Base-by-base conservation (phyloP, 2,329 filamentous ascomycete genomes). In the Ophiostoma ulmi region DNA sequence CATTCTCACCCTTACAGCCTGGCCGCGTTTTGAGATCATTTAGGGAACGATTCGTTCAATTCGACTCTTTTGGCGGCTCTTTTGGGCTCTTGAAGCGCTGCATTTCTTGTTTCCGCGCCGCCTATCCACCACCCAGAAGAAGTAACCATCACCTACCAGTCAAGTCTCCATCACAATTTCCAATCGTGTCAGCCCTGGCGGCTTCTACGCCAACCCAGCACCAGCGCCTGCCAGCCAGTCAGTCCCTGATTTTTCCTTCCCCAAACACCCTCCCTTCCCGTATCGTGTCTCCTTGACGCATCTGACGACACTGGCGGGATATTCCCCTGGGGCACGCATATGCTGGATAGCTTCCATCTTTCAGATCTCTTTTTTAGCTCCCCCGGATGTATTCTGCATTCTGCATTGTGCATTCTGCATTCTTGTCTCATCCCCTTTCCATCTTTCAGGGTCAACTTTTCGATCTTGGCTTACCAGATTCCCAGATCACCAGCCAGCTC, bases 211-310 rank as follows among this genome's bases (percentile, higher is more conserved):
- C 61, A 22, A 35, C 35, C 3, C 61, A 39, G 31, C 35, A 36
- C 58, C 31, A 58, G 52, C 31, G 44, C 44, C 17, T 48, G n/a
- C 58, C 58, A 63, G 35, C 35, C 61, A 38, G 55, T 31, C 55
- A 55, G 58, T 63, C 35, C 61, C 35, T 64, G 61, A 38, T 5
- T 65, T 38, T 65, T 20, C 35, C 36, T 39, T 5, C 5, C 36
- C 35, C 63, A 65, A 39, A 65, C 63, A 65, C 63, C 35, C 36
- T 65, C 63, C 58, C 63, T 39, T 39, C 36, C 63, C 58, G 58
- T 63, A 26, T 65, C 44, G 17, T 35, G 61, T 36, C n/a, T 65
- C 63, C 63, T 65, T 22, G 63, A 38, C 63, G 63, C 63, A 65
- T 65, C 63, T 38, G 63, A 65, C 63, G 63, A 64, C 63, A 65